phyloP scores from a whole-genome alignment of 139 green algal genomes.

The Dunaliella primolecta region DNA sequence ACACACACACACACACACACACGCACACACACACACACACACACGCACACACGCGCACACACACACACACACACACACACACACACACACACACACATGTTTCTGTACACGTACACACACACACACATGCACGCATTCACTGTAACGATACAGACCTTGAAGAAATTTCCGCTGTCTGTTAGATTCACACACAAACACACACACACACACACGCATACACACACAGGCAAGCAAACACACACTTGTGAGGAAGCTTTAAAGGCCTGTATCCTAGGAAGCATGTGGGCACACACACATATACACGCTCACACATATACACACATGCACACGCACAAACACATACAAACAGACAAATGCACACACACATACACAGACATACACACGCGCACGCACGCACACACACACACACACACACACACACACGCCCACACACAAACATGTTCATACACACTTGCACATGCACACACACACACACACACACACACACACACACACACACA shows the following conservation, averaged over 20 bases:
- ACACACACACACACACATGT: too few relatives aligned
- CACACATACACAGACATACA: neutral
- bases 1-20: too few relatives aligned
- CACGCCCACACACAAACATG: neutral
- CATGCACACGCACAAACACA: neutral
- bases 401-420: neutral
- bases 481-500: too few relatives aligned
- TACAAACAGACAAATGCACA: neutral
- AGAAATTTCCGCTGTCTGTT: too few relatives aligned
- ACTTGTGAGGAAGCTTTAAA: neutral
- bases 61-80: too few relatives aligned
- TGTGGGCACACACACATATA: neutral
- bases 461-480: too few relatives aligned
- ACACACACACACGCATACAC: neutral
- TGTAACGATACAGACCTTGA: too few relatives aligned
- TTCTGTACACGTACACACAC: too few relatives aligned
- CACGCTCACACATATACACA: neutral
- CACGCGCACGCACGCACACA: neutral
- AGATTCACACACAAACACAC: neutral
- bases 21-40: too few relatives aligned
- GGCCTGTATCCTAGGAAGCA: neutral
- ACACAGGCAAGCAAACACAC: neutral
- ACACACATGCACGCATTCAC: too few relatives aligned
- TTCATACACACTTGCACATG: too few relatives aligned
- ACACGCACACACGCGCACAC: too few relatives aligned